Conservation (phyloP, 176 grass and related monocot genomes). For the Triticum turgidum region DNA sequence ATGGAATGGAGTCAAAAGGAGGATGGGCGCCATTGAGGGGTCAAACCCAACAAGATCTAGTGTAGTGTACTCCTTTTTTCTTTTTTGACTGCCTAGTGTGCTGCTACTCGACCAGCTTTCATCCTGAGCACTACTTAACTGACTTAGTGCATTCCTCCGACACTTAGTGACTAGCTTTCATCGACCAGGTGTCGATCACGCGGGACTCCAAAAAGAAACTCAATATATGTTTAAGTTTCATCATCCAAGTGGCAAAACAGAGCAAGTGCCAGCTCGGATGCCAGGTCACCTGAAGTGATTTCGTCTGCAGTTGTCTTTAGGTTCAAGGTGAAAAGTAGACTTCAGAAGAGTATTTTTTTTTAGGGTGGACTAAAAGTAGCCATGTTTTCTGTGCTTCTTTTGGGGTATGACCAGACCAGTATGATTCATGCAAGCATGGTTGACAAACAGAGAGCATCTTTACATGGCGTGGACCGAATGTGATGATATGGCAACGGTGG, state of each 20-base stretch:
- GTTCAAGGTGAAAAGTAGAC: not conserved
- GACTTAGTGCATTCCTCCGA: not conserved
- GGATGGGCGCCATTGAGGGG: not conserved
- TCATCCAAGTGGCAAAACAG: not conserved
- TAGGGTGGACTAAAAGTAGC: not conserved
- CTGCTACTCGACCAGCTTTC: not conserved
- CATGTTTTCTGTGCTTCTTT: not conserved
- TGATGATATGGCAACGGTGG: conserved; percentile 13
- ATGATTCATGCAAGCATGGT: not conserved
- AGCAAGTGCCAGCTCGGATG: not conserved
- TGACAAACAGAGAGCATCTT: not conserved
- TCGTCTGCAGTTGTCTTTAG: not conserved
- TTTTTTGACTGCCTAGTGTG: not conserved
- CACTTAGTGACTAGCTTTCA: not conserved
- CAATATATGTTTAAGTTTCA: not conserved
- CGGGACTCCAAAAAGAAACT: not conserved
- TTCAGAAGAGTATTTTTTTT: not conserved
- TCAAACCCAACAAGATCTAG: conserved; percentile 19
- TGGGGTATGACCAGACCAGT: not conserved
- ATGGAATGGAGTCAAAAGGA: conserved; percentile 7
- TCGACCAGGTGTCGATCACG: not conserved
- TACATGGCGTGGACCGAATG: not conserved
- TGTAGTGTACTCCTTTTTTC: not conserved
- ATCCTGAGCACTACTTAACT: not conserved
- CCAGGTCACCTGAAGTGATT: not conserved